Conservation (phyloP, 495 filamentous ascomycete genomes). For the Massariosphaeria phaeospora region DNA sequence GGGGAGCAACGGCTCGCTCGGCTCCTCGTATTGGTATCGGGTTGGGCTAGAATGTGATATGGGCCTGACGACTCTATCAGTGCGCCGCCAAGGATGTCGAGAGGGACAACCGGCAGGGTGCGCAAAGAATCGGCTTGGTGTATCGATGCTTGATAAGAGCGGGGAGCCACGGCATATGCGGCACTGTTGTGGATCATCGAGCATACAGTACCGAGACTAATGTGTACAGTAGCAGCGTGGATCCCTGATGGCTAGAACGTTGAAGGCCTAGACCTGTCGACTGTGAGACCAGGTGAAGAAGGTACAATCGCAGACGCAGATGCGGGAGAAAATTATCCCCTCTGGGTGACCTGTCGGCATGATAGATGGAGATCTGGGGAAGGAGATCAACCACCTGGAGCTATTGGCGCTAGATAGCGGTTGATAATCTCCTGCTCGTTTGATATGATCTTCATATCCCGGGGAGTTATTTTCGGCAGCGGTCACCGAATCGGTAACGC, state of each 20-base stretch:
- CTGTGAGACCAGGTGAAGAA: not conserved
- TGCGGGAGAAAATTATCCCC: constrained; percentile 13
- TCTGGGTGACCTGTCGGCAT: constrained; percentile 1
- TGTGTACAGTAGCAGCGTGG: not conserved
- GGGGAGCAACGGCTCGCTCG: constrained; percentile 4
- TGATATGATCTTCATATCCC: constrained; percentile 17
- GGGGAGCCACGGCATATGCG: constrained; percentile 6
- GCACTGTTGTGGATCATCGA: constrained; percentile 7
- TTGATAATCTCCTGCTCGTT: not conserved
- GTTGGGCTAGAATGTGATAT: constrained; percentile 22
- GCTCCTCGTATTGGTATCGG: not conserved
- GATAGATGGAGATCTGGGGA: not conserved
- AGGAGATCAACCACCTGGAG: not conserved
- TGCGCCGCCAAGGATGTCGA: constrained; percentile 21
- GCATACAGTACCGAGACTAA: constrained; percentile 1
- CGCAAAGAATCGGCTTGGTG: constrained; percentile 9
- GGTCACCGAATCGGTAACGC: constrained; percentile 10
- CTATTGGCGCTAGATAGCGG: not conserved
- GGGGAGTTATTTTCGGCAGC: constrained; percentile 15
- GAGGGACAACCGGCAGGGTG: not conserved
- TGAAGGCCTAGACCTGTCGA: not conserved
- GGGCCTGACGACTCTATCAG: constrained; percentile 11
- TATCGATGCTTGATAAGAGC: constrained; percentile 4
- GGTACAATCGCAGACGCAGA: not conserved
- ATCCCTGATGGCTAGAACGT: not conserved